Percentiles rank a stretch among this genome's conserved stretches.
phyloP scores from a whole-genome alignment of 192 early-diverging fungal species.

The Podila minutissima region DNA sequence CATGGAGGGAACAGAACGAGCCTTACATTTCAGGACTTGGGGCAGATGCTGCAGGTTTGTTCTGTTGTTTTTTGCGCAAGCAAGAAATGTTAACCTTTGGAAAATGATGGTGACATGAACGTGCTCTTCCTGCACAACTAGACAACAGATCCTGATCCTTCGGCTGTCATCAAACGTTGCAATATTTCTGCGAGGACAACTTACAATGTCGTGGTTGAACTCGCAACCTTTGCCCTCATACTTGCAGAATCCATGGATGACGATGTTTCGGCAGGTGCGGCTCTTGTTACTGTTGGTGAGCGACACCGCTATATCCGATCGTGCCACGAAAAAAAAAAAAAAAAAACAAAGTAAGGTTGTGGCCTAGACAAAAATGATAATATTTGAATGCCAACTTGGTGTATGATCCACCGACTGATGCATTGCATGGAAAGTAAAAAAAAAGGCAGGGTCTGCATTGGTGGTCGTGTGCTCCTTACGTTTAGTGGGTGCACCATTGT shows the following conservation, averaged over 20 bases:
- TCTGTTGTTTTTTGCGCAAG: constrained; percentile 8
- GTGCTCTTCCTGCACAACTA: not conserved
- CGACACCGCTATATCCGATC: constrained; percentile 30
- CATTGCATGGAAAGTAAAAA: not conserved
- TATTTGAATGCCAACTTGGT: too few relatives aligned
- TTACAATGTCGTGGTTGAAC: constrained; percentile 81
- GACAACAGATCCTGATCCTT: not conserved
- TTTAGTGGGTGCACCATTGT: not conserved
- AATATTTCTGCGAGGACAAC: constrained; percentile 18
- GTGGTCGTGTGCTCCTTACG: not conserved
- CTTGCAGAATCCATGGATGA: constrained; percentile 89
- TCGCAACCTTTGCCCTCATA: constrained; percentile 85
- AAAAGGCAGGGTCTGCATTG: not conserved
- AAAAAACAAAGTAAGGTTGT: not conserved
- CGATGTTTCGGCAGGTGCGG: constrained; percentile 77
- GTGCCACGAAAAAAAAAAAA: not conserved
- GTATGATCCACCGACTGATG: too few relatives aligned
- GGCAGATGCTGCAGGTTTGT: constrained; percentile 30
- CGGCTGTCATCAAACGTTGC: not conserved
- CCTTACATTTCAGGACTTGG: constrained; percentile 49
- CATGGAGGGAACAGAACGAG: not conserved
- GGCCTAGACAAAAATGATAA: too few relatives aligned
- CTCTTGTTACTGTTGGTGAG: constrained; percentile 55
- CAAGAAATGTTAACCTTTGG: too few relatives aligned
- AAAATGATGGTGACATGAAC: too few relatives aligned